Evolutionary conservation across 805 yeast genomes (phyloP).

Genomic region (Komagataella mondaviorum): DNA sequence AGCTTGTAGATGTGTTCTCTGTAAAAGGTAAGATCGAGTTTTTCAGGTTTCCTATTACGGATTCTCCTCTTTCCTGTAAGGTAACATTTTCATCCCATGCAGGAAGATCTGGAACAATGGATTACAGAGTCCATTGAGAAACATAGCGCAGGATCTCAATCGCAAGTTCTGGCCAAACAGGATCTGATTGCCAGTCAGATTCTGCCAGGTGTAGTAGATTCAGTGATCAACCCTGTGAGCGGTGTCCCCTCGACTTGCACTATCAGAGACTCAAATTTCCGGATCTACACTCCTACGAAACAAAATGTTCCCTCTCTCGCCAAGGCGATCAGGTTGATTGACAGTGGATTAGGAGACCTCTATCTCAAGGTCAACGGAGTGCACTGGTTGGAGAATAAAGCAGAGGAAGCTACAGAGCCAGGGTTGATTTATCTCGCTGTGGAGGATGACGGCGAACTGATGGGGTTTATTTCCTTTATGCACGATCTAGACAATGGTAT

Average conservation of each 20-base stretch:
- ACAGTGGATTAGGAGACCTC: slow-evolving; percentile 12
- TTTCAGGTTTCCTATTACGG: background rate
- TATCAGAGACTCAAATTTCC: background rate
- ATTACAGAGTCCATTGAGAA: background rate
- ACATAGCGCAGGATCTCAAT: background rate
- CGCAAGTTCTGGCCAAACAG: background rate
- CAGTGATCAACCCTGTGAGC: slow-evolving; percentile 6
- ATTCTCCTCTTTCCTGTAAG: background rate
- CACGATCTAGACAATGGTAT: slow-evolving; percentile 24
- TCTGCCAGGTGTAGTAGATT: background rate
- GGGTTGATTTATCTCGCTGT: slow-evolving; percentile 32
- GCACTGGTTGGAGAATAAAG: slow-evolving; percentile 28
- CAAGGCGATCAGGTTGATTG: slow-evolving; percentile 6
- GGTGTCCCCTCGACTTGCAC: background rate
- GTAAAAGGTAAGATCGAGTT: background rate
- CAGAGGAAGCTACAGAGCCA: slow-evolving; percentile 29
- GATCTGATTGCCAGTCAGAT: background rate
- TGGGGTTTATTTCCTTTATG: slow-evolving; percentile 33
- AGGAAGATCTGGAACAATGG: background rate
- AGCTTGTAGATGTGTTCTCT: background rate
- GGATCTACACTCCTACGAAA: background rate
- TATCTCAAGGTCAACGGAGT: slow-evolving; percentile 18
- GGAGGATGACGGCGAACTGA: slow-evolving; percentile 3
- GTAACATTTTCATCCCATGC: background rate
- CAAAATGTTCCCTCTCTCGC: background rate